Conservation (phyloP, 352 stramenopile species). For the Elongisporangium undulatum region DNA sequence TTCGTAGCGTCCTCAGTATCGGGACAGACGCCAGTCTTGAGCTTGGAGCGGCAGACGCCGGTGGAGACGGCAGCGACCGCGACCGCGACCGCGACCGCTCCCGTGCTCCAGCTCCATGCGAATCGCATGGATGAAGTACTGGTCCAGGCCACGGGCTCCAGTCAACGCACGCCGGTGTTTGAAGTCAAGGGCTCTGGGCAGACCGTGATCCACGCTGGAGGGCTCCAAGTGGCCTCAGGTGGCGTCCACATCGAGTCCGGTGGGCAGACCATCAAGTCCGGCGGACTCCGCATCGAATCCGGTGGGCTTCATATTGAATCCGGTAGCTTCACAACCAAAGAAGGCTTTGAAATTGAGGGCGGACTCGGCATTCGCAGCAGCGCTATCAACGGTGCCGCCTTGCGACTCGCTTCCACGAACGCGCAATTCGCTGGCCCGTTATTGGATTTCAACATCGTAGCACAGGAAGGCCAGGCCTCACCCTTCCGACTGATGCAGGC, state of each 20-base stretch:
- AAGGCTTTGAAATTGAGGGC: slow-evolving; percentile 57
- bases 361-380: slow-evolving; percentile 44
- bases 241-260: slow-evolving; percentile 52
- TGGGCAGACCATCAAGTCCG: slow-evolving; percentile 53
- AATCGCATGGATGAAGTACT: slow-evolving; percentile 11
- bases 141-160: slow-evolving; percentile 21
- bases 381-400: slow-evolving; percentile 34
- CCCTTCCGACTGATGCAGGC: slow-evolving; percentile 54
- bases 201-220: slow-evolving; percentile 48
- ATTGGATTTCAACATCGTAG: slow-evolving; percentile 37
- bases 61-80: slow-evolving; percentile 10
- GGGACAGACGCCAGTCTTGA: slow-evolving; percentile 5
- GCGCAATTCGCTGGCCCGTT: slow-evolving; percentile 46
- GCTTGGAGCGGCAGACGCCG: background rate
- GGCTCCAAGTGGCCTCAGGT: slow-evolving; percentile 42
- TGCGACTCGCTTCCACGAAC: slow-evolving; percentile 41
- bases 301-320: slow-evolving; percentile 52
- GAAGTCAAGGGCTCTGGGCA: slow-evolving; percentile 47
- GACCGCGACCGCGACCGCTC: slow-evolving; percentile 8
- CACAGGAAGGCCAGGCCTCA: slow-evolving; percentile 14
- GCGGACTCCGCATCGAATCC: slow-evolving; percentile 46
- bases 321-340: slow-evolving; percentile 39
- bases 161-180: slow-evolving; percentile 30
- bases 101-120: slow-evolving; percentile 11
- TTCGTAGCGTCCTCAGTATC: slow-evolving; percentile 8